Evolutionary conservation across 2,329 filamentous ascomycete species (phyloP).

Genomic region (Uncinocarpus reesii): DNA sequence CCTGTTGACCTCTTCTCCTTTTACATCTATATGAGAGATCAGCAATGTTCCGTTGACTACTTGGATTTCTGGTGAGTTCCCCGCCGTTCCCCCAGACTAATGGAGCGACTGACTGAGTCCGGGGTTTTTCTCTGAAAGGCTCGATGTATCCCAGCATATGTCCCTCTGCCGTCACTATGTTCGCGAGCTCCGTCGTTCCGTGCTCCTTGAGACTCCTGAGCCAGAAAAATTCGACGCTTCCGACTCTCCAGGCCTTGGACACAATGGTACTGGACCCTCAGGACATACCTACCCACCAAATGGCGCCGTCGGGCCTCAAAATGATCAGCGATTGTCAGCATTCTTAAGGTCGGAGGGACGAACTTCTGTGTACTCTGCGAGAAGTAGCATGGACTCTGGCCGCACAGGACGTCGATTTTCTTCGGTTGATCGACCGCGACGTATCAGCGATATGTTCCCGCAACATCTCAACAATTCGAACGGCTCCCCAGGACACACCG

Average conservation of each 20-base stretch:
- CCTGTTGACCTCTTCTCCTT: constrained; percentile 97
- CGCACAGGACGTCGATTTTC: constrained; percentile 30
- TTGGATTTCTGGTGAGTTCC: constrained; percentile 82
- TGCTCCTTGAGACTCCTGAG: constrained; percentile 86
- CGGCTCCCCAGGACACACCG: constrained; percentile 64
- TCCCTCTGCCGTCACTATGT: constrained; percentile 93
- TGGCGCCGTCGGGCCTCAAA: constrained; percentile 57
- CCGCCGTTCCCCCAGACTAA: background rate
- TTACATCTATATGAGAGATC: constrained; percentile 99
- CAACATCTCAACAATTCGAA: constrained; percentile 41
- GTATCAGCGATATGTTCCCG: constrained; percentile 53
- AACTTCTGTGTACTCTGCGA: constrained; percentile 43
- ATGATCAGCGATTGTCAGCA: constrained; percentile 82
- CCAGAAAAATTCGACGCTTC: constrained; percentile 55
- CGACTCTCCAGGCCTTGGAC: constrained; percentile 4
- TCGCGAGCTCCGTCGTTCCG: constrained; percentile 82
- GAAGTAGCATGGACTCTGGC: constrained; percentile 41
- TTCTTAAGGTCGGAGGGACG: constrained; percentile 60
- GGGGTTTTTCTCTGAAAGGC: constrained; percentile 48
- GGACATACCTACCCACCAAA: constrained; percentile 38
- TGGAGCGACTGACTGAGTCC: background rate
- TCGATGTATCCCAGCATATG: constrained; percentile 98
- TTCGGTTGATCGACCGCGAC: constrained; percentile 41
- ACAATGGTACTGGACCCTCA: constrained; percentile 42
- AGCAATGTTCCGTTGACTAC: constrained; percentile 95